phyloP scores from a whole-genome alignment of 192 early-diverging fungal species.

The Diversispora eburnea region DNA sequence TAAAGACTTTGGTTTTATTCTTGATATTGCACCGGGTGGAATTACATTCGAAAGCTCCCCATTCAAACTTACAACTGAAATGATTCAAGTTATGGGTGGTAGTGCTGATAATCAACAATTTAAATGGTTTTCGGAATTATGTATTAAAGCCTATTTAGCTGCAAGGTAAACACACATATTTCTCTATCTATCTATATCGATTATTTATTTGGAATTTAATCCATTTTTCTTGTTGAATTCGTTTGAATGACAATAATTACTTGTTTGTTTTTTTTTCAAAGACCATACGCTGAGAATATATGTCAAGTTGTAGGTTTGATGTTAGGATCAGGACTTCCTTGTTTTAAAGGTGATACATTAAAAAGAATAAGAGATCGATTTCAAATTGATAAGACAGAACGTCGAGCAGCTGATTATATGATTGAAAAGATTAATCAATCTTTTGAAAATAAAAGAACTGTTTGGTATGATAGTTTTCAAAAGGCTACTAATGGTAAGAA shows the following conservation, averaged over 20 bases:
- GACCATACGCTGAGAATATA: slow-evolving; percentile 91
- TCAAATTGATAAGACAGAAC: slow-evolving; percentile 84
- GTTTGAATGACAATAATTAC: slow-evolving; percentile 4
- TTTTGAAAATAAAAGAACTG: slow-evolving; percentile 89
- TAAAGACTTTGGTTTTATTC: slow-evolving; percentile 95
- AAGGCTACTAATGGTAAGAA: slow-evolving; percentile 71
- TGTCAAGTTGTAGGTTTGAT: slow-evolving; percentile 86
- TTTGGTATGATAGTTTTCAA: slow-evolving; percentile 79
- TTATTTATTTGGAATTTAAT: too few species aligned
- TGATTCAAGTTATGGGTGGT: slow-evolving; percentile 97
- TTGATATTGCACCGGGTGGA: slow-evolving; percentile 98
- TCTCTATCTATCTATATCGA: too few species aligned
- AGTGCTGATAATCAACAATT: slow-evolving; percentile 74
- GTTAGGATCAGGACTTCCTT: slow-evolving; percentile 94
- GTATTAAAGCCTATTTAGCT: slow-evolving; percentile 89
- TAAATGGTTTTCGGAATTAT: slow-evolving; percentile 84
- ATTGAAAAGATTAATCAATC: slow-evolving; percentile 81
- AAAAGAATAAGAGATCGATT: slow-evolving; percentile 81
- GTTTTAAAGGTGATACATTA: slow-evolving; percentile 96
- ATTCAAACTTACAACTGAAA: slow-evolving; percentile 97
- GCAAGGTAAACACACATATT: slow-evolving; percentile 38
- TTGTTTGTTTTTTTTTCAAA: background rate
- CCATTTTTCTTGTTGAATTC: background rate
- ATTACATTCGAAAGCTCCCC: slow-evolving; percentile 93
- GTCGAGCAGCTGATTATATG: slow-evolving; percentile 95